phyloP scores from a whole-genome alignment of 1,284 basidiomycete species.

The Cutaneotrichosporon sp. region DNA sequence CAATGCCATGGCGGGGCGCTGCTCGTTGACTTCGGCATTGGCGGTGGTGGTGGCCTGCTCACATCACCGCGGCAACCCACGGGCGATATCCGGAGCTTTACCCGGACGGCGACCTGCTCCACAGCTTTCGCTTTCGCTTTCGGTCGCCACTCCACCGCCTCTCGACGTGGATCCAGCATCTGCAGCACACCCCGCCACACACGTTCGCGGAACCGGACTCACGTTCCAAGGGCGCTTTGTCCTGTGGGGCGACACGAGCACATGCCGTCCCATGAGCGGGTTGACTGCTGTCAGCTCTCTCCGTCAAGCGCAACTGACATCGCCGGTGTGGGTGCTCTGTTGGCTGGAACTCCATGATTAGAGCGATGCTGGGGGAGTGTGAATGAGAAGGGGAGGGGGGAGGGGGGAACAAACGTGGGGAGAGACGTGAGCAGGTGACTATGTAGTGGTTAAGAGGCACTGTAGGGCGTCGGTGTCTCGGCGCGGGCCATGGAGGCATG shows the following conservation, averaged over 20 bases:
- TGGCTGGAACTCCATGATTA: slow-evolving; percentile 38
- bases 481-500: neutral
- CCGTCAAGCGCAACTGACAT: slow-evolving; percentile 32
- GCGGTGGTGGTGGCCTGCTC: neutral
- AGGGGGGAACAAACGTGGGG: neutral
- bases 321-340: slow-evolving; percentile 50
- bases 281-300: slow-evolving; percentile 39
- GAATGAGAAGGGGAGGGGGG: neutral
- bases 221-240: slow-evolving; percentile 51
- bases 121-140: neutral
- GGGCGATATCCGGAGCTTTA: slow-evolving; percentile 1
- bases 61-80: too few species aligned
- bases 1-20: too few species aligned
- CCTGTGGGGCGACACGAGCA: slow-evolving; percentile 82
- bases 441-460: neutral
- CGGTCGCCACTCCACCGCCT: neutral
- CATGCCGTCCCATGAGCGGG: slow-evolving; percentile 57
- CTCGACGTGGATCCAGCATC: too few species aligned
- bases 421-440: neutral
- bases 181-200: too few species aligned
- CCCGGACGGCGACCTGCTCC: neutral
- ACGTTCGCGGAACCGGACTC: too few species aligned
- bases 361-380: neutral
- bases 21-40: too few species aligned
- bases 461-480: slow-evolving; percentile 5